phyloP scores from a whole-genome alignment of 352 stramenopile species.

The Globisporangium sylvaticum region DNA sequence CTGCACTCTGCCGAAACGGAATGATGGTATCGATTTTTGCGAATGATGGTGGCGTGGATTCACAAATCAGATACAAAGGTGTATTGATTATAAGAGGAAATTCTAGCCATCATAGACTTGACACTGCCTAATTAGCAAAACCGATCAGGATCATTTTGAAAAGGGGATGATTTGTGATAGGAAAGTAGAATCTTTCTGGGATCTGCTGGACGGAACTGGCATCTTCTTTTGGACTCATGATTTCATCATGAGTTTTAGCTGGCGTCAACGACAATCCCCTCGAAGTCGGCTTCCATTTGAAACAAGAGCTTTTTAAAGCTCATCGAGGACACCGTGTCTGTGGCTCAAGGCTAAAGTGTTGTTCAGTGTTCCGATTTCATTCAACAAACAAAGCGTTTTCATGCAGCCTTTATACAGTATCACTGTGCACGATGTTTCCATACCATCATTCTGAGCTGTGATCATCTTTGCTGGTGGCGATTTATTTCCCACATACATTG shows the following conservation, averaged over 20 bases:
- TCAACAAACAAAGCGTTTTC: background rate
- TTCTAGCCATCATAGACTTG: too few relatives aligned
- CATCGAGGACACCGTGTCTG: too few relatives aligned
- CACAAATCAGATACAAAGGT: background rate
- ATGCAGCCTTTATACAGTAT: too few relatives aligned
- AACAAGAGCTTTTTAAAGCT: too few relatives aligned
- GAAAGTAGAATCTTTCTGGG: background rate
- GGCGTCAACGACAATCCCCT: background rate
- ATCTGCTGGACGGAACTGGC: background rate
- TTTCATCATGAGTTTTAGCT: background rate
- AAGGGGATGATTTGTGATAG: background rate
- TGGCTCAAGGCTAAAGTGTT: background rate
- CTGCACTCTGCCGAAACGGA: background rate
- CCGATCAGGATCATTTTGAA: background rate
- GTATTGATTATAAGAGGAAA: too few relatives aligned
- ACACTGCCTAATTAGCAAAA: too few relatives aligned
- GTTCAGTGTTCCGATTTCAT: background rate
- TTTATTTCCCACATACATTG: background rate
- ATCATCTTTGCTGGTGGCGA: background rate
- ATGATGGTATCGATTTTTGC: constrained; percentile 6
- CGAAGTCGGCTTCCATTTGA: background rate
- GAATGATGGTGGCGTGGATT: constrained; percentile 6
- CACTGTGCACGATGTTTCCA: too few relatives aligned
- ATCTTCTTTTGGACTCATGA: background rate
- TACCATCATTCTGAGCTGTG: background rate